Evolutionary conservation across 768 basidiomycete species (phyloP).

Genomic region (Butyriboletus loyo): DNA sequence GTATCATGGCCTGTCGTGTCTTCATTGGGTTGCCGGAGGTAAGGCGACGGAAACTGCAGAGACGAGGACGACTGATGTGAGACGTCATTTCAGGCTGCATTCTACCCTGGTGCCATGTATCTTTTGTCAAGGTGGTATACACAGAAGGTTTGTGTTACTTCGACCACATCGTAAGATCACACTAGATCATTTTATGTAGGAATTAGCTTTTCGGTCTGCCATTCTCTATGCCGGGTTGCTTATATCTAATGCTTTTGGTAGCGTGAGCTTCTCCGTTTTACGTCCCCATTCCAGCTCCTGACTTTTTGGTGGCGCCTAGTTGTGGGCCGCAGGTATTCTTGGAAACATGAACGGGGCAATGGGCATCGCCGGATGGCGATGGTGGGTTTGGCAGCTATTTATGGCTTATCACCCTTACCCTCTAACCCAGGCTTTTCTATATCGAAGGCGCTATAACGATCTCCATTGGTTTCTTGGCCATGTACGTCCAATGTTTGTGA

Average conservation of each 20-base stretch:
- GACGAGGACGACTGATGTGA: too few species aligned
- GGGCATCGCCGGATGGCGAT: slow-evolving; percentile 71
- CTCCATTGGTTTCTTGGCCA: slow-evolving; percentile 49
- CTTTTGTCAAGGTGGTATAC: too few species aligned
- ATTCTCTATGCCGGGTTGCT: slow-evolving; percentile 58
- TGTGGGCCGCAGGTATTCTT: too few species aligned
- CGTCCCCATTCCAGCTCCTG: background rate
- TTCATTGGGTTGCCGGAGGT: slow-evolving; percentile 64
- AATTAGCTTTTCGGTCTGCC: slow-evolving; percentile 61
- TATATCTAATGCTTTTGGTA: slow-evolving; percentile 65
- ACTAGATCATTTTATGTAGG: slow-evolving; percentile 31
- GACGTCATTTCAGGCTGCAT: too few species aligned
- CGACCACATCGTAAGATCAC: too few species aligned
- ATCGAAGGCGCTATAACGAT: slow-evolving; percentile 65
- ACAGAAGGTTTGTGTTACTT: too few species aligned
- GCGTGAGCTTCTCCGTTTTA: slow-evolving; percentile 36
- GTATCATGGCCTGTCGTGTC: slow-evolving; percentile 54
- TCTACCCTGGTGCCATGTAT: too few species aligned
- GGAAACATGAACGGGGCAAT: too few species aligned
- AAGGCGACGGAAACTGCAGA: too few species aligned
- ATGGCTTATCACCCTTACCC: background rate
- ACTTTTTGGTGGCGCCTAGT: too few species aligned
- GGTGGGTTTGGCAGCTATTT: slow-evolving; percentile 33
- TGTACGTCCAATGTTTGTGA: too few species aligned
- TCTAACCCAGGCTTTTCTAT: slow-evolving; percentile 50